A percentile compares a stretch with the other conserved stretches of the same genome.
phyloP scores from a whole-genome alignment of 2,329 filamentous ascomycete species.

The Septoria petroselini region DNA sequence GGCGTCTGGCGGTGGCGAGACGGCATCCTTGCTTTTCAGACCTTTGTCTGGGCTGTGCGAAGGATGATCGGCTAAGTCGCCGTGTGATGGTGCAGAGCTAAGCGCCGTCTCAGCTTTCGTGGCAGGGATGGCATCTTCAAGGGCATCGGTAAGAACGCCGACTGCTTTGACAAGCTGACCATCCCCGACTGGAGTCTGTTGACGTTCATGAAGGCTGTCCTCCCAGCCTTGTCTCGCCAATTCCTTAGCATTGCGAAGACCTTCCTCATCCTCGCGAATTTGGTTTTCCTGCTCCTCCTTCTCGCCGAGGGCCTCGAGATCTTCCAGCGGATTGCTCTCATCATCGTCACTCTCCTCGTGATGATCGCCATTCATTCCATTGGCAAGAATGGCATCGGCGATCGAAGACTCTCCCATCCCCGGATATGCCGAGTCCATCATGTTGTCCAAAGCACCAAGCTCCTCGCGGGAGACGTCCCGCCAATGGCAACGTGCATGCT shows the following conservation, averaged over 20 bases:
- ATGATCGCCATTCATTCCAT: conserved; percentile 26
- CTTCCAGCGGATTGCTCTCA: conserved; percentile 38
- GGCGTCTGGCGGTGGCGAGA: not conserved
- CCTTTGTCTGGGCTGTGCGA: not conserved
- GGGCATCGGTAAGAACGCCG: not conserved
- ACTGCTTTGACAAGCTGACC: not conserved
- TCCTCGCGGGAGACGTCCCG: conserved; percentile 76
- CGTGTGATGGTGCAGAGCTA: not conserved
- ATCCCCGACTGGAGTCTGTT: not conserved
- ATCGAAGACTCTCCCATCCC: conserved; percentile 7
- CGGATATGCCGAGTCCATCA: conserved; percentile 29
- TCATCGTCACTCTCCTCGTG: conserved; percentile 35
- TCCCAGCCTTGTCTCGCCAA: conserved; percentile 34
- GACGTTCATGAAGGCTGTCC: conserved; percentile 20
- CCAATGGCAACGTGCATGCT: conserved; percentile 87
- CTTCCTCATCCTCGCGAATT: conserved; percentile 33
- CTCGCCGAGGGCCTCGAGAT: conserved; percentile 36
- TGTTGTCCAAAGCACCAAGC: conserved; percentile 35
- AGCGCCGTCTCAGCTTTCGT: not conserved
- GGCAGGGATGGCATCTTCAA: not conserved
- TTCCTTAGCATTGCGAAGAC: conserved; percentile 33
- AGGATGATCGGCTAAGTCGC: not conserved
- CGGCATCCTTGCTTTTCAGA: not conserved
- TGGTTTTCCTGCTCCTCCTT: conserved; percentile 35
- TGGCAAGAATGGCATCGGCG: conserved; percentile 8